Evolutionary conservation across 2,329 filamentous ascomycete genomes (phyloP).

Genomic region (Diaporthe caulivora): DNA sequence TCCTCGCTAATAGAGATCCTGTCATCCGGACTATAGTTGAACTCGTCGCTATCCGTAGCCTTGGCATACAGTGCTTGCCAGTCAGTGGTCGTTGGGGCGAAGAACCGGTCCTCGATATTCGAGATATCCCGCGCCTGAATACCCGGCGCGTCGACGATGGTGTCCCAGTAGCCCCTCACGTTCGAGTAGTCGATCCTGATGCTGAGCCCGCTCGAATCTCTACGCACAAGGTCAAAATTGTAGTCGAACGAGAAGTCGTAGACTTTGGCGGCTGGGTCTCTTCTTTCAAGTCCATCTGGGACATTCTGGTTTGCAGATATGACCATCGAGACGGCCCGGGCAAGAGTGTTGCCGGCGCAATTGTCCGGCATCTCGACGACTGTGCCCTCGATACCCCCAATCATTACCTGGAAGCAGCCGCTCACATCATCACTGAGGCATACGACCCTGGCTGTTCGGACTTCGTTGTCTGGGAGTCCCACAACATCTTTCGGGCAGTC

Average conservation of each 20-base stretch:
- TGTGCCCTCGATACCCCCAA: not conserved
- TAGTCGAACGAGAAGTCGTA: not conserved
- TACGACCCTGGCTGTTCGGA: not conserved
- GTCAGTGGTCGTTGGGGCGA: too few species aligned
- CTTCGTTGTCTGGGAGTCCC: not conserved
- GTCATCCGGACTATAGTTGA: too few species aligned
- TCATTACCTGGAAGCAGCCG: not conserved
- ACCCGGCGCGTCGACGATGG: constrained; percentile 46
- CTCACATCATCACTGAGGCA: not conserved
- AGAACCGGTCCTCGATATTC: too few species aligned
- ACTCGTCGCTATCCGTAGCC: too few species aligned
- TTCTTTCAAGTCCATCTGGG: not conserved
- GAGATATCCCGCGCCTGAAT: too few species aligned
- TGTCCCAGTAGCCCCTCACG: constrained; percentile 17
- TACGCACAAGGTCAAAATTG: not conserved
- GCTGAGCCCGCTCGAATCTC: not conserved
- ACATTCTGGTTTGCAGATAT: not conserved
- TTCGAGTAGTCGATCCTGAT: not conserved
- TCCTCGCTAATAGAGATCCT: too few species aligned
- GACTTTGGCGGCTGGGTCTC: not conserved
- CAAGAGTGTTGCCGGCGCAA: too few species aligned
- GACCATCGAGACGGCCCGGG: too few species aligned
- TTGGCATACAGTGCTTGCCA: too few species aligned
- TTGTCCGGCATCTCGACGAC: not conserved
- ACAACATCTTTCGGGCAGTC: not conserved